A percentile compares a stretch with the other conserved stretches of the same genome.
phyloP scores from a whole-genome alignment of 805 yeast genomes.

The Myxozyma monticola region DNA sequence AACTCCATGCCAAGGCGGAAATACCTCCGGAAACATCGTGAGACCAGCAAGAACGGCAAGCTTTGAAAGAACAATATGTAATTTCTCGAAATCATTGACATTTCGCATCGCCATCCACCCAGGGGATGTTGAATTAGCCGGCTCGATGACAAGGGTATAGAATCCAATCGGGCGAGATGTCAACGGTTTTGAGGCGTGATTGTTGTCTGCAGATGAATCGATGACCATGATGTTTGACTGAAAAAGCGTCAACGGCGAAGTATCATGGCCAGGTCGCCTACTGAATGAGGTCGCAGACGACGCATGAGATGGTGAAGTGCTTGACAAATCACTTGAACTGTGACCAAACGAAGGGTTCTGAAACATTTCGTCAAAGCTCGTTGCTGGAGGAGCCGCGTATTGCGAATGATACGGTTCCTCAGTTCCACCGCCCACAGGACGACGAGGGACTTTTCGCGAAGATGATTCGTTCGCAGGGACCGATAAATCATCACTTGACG shows the following conservation, averaged over 20 bases:
- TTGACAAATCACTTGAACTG: background rate
- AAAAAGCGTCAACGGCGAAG: conserved; percentile 14
- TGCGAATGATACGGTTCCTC: too few relatives aligned
- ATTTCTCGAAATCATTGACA: conserved; percentile 26
- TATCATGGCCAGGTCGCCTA: conserved; percentile 5
- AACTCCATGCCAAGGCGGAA: conserved; percentile 27
- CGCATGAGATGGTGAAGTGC: background rate
- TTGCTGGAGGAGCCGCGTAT: too few relatives aligned
- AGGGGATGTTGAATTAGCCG: conserved; percentile 17
- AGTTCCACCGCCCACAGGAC: background rate
- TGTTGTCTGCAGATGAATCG: conserved; percentile 27
- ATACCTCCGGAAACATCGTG: conserved; percentile 28
- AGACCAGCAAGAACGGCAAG: conserved; percentile 31
- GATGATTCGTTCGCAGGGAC: background rate
- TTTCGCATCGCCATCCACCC: conserved; percentile 35
- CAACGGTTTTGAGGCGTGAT: conserved; percentile 8
- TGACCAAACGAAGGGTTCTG: background rate
- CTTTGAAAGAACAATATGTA: conserved; percentile 28
- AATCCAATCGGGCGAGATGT: conserved; percentile 25
- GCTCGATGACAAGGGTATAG: conserved; percentile 31
- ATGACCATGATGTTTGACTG: conserved; percentile 21
- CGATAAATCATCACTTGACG: too few relatives aligned
- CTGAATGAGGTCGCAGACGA: conserved; percentile 3
- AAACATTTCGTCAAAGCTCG: conserved; percentile 24
- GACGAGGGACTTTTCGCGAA: conserved; percentile 1